phyloP scores from a whole-genome alignment of 306 rosid species.

The Prunus kanzakura region DNA sequence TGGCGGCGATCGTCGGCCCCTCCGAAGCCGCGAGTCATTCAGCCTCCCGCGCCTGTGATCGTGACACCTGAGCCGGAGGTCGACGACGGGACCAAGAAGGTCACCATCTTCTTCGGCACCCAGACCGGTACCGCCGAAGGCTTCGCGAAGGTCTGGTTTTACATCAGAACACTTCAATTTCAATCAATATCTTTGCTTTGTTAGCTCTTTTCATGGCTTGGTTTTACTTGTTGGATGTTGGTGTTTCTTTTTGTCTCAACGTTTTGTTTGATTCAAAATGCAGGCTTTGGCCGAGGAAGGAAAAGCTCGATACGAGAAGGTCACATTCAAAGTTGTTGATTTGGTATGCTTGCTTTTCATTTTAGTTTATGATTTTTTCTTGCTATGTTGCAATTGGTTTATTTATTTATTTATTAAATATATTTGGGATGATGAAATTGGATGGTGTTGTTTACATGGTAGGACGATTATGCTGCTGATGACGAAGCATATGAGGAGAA shows the following conservation, averaged over 20 bases:
- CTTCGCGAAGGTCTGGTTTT: conserved; percentile 65
- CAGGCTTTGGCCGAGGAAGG: conserved; percentile 94
- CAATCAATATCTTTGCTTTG: background rate
- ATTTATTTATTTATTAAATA: background rate
- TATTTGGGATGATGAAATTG: conserved; percentile 2
- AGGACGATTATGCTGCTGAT: conserved; percentile 89
- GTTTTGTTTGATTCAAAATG: background rate
- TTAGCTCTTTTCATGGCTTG: background rate
- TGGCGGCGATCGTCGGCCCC: conserved; percentile 67
- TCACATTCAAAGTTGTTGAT: conserved; percentile 75
- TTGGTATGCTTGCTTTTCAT: conserved; percentile 43
- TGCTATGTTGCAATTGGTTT: background rate
- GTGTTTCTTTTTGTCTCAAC: background rate
- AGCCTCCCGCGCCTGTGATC: conserved; percentile 46
- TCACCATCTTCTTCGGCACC: conserved; percentile 89
- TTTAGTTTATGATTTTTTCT: background rate
- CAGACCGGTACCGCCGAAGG: conserved; percentile 99
- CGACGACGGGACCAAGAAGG: conserved; percentile 82
- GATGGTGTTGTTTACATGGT: conserved; percentile 9
- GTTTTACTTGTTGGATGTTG: background rate
- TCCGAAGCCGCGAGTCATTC: conserved; percentile 35
- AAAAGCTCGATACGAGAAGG: conserved; percentile 78
- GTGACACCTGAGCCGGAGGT: conserved; percentile 45
- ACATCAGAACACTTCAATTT: background rate
- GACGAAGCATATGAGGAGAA: conserved; percentile 79